Conservation (phyloP, 805 yeast genomes). For the Lipomyces yamadae region DNA sequence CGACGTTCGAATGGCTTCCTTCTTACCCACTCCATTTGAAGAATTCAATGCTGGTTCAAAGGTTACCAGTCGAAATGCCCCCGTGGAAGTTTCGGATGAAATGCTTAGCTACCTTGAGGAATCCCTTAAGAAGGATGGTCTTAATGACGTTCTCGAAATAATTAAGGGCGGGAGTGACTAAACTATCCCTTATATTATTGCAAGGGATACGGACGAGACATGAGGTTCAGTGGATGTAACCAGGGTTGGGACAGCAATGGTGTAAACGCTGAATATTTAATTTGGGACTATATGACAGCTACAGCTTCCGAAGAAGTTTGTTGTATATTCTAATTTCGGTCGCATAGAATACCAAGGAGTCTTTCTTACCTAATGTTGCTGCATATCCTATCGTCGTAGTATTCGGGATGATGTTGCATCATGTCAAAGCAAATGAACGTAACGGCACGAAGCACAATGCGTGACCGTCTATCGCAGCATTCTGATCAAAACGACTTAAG, state of each 20-base stretch:
- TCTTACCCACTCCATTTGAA: background rate
- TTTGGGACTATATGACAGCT: background rate
- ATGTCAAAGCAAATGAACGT: too few relatives aligned
- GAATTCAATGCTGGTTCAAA: background rate
- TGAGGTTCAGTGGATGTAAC: background rate
- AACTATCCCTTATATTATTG: background rate
- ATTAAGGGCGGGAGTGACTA: background rate
- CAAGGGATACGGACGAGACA: background rate
- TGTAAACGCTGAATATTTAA: background rate
- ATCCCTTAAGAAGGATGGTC: slow-evolving; percentile 1
- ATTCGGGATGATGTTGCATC: background rate
- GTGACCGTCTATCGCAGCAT: too few relatives aligned
- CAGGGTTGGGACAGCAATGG: background rate
- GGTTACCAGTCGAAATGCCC: background rate
- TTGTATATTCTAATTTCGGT: background rate
- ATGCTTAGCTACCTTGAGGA: slow-evolving; percentile 4
- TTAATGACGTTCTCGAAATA: background rate
- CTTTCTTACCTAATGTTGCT: too few relatives aligned
- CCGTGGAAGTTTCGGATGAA: slow-evolving; percentile 1
- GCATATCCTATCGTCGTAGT: background rate
- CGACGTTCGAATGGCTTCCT: slow-evolving; percentile 1
- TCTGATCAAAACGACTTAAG: background rate
- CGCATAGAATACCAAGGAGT: too few relatives aligned
- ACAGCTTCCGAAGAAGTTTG: background rate
- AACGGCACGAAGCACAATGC: too few relatives aligned